These are phyloP conservation scores for Purshia tridentata DNA, from an alignment of 306 rosid genomes.

Conservation along the genomic window DNA sequence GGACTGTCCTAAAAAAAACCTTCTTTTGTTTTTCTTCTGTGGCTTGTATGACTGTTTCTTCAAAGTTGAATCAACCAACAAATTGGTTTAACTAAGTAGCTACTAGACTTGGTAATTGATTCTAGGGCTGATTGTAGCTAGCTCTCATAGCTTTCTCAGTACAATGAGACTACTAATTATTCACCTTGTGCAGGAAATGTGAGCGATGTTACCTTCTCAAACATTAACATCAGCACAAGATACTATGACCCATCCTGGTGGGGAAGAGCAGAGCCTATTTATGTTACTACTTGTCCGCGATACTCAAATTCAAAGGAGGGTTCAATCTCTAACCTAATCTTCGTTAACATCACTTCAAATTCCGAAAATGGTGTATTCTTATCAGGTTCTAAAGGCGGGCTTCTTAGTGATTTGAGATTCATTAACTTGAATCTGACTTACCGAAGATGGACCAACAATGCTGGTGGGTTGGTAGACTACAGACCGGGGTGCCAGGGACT, in stretches of 20 bases:
- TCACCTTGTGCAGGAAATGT: slow-evolving; percentile 65
- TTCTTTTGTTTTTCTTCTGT: not conserved
- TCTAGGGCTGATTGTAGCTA: not conserved
- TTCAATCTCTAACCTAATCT: slow-evolving; percentile 68
- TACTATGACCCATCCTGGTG: slow-evolving; percentile 93
- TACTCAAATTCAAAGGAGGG: slow-evolving; percentile 65
- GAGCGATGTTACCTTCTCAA: slow-evolving; percentile 82
- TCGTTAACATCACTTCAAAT: slow-evolving; percentile 67
- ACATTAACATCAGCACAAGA: slow-evolving; percentile 85
- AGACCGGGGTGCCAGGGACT: slow-evolving; percentile 89
- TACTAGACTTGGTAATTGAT: not conserved
- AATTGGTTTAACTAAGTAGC: not conserved
- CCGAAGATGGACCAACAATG: slow-evolving; percentile 57
- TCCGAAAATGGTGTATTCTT: slow-evolving; percentile 90
- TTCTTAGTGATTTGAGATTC: slow-evolving; percentile 70
- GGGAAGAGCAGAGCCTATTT: slow-evolving; percentile 98
- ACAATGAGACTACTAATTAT: not conserved
- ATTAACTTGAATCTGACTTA: slow-evolving; percentile 62
- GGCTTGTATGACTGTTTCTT: not conserved
- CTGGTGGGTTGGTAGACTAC: slow-evolving; percentile 74
- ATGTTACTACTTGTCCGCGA: slow-evolving; percentile 77
- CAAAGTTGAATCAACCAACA: not conserved
- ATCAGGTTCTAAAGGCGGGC: slow-evolving; percentile 75
- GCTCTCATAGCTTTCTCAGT: not conserved
- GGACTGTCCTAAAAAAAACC: not conserved